phyloP scores from a whole-genome alignment of 257 asterid species.

The Gardenia jasminoides region DNA sequence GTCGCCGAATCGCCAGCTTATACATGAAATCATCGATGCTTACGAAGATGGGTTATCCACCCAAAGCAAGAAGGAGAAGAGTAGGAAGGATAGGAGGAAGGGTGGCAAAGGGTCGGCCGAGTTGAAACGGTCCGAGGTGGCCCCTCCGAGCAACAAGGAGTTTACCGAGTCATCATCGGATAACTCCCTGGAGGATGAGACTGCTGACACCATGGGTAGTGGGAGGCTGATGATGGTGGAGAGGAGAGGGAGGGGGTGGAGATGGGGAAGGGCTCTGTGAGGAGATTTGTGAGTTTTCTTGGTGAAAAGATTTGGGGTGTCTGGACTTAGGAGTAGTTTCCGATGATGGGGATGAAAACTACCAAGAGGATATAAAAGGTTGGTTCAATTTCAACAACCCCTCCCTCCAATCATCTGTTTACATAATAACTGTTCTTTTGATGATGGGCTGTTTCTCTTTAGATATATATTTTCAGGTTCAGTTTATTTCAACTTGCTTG shows the following conservation, averaged over 20 bases:
- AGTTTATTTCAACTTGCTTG: background rate
- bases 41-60: conserved; percentile 30
- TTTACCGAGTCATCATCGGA: background rate
- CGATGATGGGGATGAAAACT: background rate
- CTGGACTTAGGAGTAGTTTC: conserved; percentile 18
- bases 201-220: background rate
- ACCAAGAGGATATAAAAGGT: background rate
- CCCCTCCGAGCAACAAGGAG: background rate
- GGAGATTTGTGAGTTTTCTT: conserved; percentile 35
- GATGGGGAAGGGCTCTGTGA: conserved; percentile 28
- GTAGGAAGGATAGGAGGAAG: conserved; percentile 31
- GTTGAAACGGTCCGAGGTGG: conserved; percentile 11
- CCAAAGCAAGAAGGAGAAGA: conserved; percentile 28
- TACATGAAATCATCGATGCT: conserved; percentile 44
- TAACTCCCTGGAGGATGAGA: conserved; percentile 1
- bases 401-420: background rate
- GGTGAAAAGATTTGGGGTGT: conserved; percentile 41
- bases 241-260: conserved; percentile 3
- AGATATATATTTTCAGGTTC: background rate
- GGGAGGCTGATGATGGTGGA: background rate
- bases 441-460: background rate
- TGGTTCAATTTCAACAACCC: background rate
- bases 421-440: background rate
- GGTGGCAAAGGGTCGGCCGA: conserved; percentile 3
- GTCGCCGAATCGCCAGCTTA: conserved; percentile 43